Percentiles rank a stretch among this genome's conserved stretches.
Evolutionary conservation across 108 stramenopile species (phyloP).

Genomic region (Cyclotella baltica): DNA sequence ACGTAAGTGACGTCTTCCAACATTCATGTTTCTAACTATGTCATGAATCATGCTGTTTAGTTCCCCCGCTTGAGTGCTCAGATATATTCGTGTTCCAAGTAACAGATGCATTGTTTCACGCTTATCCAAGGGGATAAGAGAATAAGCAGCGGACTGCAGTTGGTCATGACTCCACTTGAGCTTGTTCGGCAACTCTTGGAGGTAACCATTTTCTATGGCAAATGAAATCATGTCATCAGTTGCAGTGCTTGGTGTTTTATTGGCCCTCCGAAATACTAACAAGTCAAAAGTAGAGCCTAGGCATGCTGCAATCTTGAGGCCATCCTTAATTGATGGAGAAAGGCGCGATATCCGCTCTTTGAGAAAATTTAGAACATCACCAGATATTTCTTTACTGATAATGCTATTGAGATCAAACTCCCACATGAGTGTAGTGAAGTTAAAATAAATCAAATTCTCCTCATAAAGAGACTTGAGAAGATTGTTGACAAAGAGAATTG

Average conservation of each 20-base stretch:
- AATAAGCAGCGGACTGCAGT: conserved; percentile 35
- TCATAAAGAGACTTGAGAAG: conserved; percentile 36
- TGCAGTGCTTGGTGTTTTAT: background rate
- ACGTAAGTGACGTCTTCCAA: conserved; percentile 16
- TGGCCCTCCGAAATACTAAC: conserved; percentile 15
- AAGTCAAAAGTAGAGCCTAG: conserved; percentile 28
- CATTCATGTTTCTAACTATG: conserved; percentile 35
- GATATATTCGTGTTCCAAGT: conserved; percentile 6
- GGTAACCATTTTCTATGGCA: conserved; percentile 12
- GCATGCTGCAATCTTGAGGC: conserved; percentile 37
- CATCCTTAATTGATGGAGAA: background rate
- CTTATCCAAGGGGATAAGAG: conserved; percentile 1
- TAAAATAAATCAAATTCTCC: conserved; percentile 27
- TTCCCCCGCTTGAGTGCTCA: conserved; percentile 9
- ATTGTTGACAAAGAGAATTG: conserved; percentile 18
- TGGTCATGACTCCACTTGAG: conserved; percentile 31
- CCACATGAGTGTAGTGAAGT: conserved; percentile 17
- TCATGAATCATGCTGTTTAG: conserved; percentile 21
- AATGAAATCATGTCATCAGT: conserved; percentile 8
- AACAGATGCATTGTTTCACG: conserved; percentile 18
- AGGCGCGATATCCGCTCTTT: conserved; percentile 6
- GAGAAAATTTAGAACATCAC: conserved; percentile 17
- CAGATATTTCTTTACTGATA: conserved; percentile 11
- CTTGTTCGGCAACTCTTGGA: conserved; percentile 14
- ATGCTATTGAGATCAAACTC: conserved; percentile 25